Base-by-base conservation (phyloP, 2,329 filamentous ascomycete genomes). In the Stagonosporopsis cucurbitacearum region DNA sequence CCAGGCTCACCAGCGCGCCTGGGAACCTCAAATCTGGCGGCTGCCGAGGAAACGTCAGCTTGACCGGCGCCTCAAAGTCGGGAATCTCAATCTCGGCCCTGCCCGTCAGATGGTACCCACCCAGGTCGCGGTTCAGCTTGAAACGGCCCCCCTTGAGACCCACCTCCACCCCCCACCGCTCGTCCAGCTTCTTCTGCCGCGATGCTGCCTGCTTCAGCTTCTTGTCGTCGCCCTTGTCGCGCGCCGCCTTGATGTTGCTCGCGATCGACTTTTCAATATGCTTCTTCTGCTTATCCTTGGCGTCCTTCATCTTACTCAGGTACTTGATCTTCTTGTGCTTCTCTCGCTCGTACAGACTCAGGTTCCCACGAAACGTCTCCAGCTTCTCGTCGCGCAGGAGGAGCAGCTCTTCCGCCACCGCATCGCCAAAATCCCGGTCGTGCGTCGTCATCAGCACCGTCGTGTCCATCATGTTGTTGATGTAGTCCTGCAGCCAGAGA, bases 161-260 rank as follows among this genome's bases (percentile, higher is more conserved):
- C 36, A 91, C 88, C 67, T 93, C 83, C 65, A 96, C 74, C 0
- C 91, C 92, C 86, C 87, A 90, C 6, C 91, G 82, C 51, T 95
- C 88, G 53, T 96, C 91, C 1, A 96, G 81, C 71, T 92, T 93
- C 79, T 92, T 94, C 77, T 93, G 90, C 0, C 91, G 82, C 4
- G 88, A 91, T 60, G 92, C 93, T 4, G 91, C 91, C 78, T 93
- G 90, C n/a, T 90, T 86, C 2, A 96, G 81, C 71, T 92, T 93
- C 70, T 94, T 94, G 64, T 92, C 88, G 67, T 96, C 91, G 26
- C 91, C 90, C 23, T 88, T 88, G 43, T 87, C 86, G 71, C 88
- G 90, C 6, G 90, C 92, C 19, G 88, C 84, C 62, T 88, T 88
- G 67, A 92, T 84, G 63, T 90, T 94, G 56, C 88, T 84, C 19